phyloP scores from a whole-genome alignment of 169 alveolate species.

The Toxoplasma gondii region DNA sequence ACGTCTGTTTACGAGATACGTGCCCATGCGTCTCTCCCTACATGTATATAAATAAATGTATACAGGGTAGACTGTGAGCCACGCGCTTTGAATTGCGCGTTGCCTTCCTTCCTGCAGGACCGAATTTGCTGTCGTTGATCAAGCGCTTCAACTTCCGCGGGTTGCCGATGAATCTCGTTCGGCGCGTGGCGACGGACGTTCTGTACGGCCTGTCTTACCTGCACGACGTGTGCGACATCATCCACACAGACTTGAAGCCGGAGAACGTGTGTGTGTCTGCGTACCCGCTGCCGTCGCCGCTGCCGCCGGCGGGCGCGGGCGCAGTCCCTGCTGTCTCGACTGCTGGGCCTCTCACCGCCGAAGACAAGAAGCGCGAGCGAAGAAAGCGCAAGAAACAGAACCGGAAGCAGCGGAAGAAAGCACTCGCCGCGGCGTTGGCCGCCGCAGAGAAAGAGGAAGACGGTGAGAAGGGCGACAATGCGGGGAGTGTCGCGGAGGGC shows the following conservation, averaged over 20 bases:
- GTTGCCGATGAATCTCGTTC: conserved; percentile 91
- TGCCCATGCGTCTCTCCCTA: too few relatives aligned
- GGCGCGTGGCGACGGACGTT: conserved; percentile 96
- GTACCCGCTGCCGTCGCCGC: conserved; percentile 73
- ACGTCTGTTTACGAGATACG: too few relatives aligned
- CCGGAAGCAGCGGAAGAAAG: conserved; percentile 25
- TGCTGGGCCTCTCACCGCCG: conserved; percentile 3
- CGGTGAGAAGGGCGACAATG: background rate
- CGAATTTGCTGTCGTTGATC: conserved; percentile 95
- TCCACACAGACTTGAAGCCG: conserved; percentile 99
- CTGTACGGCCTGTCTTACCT: conserved; percentile 97
- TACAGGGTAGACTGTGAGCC: too few relatives aligned
- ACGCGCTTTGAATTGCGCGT: too few relatives aligned
- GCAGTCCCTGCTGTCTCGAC: conserved; percentile 34
- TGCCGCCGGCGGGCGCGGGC: conserved; percentile 55
- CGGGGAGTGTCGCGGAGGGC: conserved; percentile 63
- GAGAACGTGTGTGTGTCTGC: conserved; percentile 92
- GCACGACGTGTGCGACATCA: conserved; percentile 91
- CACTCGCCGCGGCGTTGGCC: conserved; percentile 48
- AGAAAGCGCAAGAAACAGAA: conserved; percentile 22
- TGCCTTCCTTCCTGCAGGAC: conserved; percentile 68
- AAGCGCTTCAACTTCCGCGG: conserved; percentile 96
- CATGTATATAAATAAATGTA: background rate
- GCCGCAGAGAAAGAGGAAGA: conserved; percentile 20
- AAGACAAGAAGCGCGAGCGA: conserved; percentile 10